Conservation (phyloP, 768 basidiomycete genomes). For the Tylopilus balloui region DNA sequence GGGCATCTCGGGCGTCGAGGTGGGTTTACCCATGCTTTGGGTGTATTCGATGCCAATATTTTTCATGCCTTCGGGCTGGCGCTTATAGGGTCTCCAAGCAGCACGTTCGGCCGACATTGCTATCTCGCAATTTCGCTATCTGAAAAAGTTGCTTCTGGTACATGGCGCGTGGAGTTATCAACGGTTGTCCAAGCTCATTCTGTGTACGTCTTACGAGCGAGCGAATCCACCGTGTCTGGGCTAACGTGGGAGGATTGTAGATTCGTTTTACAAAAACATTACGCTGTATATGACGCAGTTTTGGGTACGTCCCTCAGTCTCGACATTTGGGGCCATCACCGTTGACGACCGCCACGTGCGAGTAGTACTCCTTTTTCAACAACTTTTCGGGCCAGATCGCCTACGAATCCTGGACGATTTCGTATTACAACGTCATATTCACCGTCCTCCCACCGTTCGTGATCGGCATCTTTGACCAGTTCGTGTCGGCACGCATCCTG, state of each 20-base stretch:
- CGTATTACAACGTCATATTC: conserved; percentile 94
- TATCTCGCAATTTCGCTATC: conserved; percentile 93
- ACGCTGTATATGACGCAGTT: conserved; percentile 98
- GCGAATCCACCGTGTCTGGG: neutral
- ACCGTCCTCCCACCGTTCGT: conserved; percentile 95
- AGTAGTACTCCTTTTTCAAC: conserved; percentile 97
- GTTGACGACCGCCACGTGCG: neutral
- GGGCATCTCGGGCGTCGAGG: conserved; percentile 97
- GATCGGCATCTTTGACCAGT: conserved; percentile 97
- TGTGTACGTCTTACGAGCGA: conserved; percentile 57
- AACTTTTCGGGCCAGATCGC: conserved; percentile 99
- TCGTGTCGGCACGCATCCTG: conserved; percentile 93
- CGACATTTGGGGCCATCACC: neutral
- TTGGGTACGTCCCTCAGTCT: conserved; percentile 56
- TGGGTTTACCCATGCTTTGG: conserved; percentile 27
- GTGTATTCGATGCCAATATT: too few relatives aligned
- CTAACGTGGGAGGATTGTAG: conserved; percentile 36
- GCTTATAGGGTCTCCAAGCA: conserved; percentile 86
- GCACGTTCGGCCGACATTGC: conserved; percentile 96
- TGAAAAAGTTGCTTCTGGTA: conserved; percentile 92
- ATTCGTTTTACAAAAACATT: conserved; percentile 99
- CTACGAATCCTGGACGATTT: conserved; percentile 98
- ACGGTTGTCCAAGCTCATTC: conserved; percentile 87
- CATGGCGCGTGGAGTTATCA: conserved; percentile 99
- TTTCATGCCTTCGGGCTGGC: neutral